Base-by-base conservation (phyloP, 2,329 filamentous ascomycete genomes). In the Aspergillus fumigatiaffinis region DNA sequence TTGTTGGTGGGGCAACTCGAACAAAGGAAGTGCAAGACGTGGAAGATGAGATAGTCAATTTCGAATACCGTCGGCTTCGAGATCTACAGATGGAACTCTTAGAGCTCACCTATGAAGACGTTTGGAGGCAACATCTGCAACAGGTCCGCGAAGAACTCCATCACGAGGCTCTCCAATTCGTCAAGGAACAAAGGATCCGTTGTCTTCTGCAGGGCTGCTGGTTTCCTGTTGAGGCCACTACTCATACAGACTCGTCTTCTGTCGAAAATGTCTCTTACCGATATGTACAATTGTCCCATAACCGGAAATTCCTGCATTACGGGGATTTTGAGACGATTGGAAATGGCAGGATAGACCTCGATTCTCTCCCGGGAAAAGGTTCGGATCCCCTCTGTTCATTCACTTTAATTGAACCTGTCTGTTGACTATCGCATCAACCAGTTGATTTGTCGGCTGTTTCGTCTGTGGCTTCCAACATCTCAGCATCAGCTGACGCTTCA, bases 141-240 rank as follows among this genome's bases (percentile, higher is more conserved):
- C 91, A 94, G 75, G 90, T 96, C n/a, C 88, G 92, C 35, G 91
- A 97, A 54, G 91, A 96, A 72, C 82, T 97, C 48, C 89, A 91
- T 65, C 87, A 93, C 67, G 94, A 99, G 74, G 92, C 93, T 10
- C 78, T 97, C 54, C 91, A 96, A 68, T 99, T 99, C 69, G 90
- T 97, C 75, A 97, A 96, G 75, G 94, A 99, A 76, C 94, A 99
- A 74, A 87, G 94, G 41, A 90, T 97, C 60, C 84, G 94, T 54
- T 97, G 92, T 70, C 79, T 99, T 42, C 82, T 97, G 3, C 84
- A 91, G 64, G 94, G 94, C 6, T 87, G 89, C 9, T 99, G 94
- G 94, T 99, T 97, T 64, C 81, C 84, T 3, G 76, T 77, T 50
- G 73, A 77, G 72, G 78, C 71, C 76, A 82, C 73, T 73, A 82